Evolutionary conservation across 2,329 filamentous ascomycete species (phyloP), one percentile per base, ranked within the genome.

Genomic region (Sporothrix humicola): DNA sequence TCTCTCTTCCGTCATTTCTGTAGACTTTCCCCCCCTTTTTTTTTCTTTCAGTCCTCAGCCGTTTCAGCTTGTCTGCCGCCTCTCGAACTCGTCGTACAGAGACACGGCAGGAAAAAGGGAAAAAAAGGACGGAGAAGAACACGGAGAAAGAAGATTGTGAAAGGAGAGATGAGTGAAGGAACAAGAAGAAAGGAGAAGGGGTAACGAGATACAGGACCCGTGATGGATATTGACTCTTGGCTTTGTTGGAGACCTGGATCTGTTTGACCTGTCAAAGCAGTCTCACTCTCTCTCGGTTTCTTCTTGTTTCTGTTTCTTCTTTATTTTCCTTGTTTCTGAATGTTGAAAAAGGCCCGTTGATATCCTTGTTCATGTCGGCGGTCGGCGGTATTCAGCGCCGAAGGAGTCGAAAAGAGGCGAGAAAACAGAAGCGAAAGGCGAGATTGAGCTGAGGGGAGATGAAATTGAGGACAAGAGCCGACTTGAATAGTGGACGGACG

Each of bases 31-130:
- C n/a, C n/a, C n/a, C n/a, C n/a, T n/a, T n/a, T n/a, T n/a, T 42
- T 23, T 58, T 50, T 6, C n/a, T 56, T 15, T 37, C 10, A 31
- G 10, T 46, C 9, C 13, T 44, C 1, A 13, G 20, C 52, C 23
- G 61, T 65, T 65, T 65, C 61, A 48, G 61, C 42, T 20, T 48
- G 10, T 48, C 48, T 58, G 48, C 44, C 31, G 48, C 42, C 50
- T 17, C 42, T 66, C 20, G 42, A 66, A 66, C 61, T 20, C 42
- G 61, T 66, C 42, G 65, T 37, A 69, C 46, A 56, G 52, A 54
- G 20, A 59, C 37, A 70, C 44, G 50, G 26, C 26, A 70, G 44
- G 63, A 37, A 37, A 37, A 37, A 37, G 31, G 31, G 3, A 37
- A 37, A 31, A n/a, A 50, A 8, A 31, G 7, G 9, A 15, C 20